Conservation (phyloP, 2,329 filamentous ascomycete genomes). For the Penicillium concentricum region DNA sequence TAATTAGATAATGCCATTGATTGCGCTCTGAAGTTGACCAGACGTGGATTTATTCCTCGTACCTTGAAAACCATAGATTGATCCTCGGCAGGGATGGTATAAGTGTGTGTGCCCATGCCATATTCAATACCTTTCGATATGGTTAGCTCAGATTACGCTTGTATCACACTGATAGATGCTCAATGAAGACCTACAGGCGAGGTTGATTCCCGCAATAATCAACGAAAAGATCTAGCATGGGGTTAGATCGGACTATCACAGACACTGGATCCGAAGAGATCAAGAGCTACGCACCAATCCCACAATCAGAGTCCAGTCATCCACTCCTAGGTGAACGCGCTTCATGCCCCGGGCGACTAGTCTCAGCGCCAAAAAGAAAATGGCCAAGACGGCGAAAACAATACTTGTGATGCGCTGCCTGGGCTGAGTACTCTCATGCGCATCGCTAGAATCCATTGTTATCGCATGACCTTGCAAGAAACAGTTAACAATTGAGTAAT, state of each 20-base stretch:
- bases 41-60: neutral
- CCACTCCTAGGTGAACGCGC: neutral
- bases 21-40: neutral
- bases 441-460: neutral
- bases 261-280: neutral
- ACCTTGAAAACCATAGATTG: neutral
- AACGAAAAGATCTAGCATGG: neutral
- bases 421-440: neutral
- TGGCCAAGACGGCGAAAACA: neutral
- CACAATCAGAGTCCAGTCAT: neutral
- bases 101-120: neutral
- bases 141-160: neutral
- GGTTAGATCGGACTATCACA: neutral
- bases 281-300: neutral
- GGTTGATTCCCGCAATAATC: neutral
- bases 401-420: neutral
- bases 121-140: neutral
- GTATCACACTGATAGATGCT: neutral
- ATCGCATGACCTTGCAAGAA: neutral
- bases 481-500: neutral
- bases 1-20: neutral
- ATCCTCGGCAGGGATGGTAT: neutral
- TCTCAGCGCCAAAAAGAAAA: neutral
- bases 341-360: neutral
- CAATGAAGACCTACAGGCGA: neutral